Evolutionary conservation across 2,329 filamentous ascomycete genomes (phyloP), one percentile per base, ranked within the genome.

Genomic region (Biscogniauxia mediterranea): DNA sequence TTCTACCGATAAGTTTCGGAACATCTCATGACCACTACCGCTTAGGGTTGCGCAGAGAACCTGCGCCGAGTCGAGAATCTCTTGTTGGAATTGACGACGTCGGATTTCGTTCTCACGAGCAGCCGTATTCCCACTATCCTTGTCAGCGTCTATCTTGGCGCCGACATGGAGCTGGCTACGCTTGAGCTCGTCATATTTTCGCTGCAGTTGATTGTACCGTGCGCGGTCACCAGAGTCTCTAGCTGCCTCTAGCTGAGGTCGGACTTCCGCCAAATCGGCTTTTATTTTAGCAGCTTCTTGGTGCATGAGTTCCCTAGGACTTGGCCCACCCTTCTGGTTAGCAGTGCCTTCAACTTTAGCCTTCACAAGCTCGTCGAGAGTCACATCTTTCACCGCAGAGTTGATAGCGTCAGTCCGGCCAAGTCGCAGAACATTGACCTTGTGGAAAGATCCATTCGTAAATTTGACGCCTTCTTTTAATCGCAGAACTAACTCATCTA

Each of bases 21-120:
- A 97, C 88, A 98, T 96, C 68, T 99, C 95, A 71, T 99, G 96
- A 3, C 95, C 95, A 75, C 90, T 94, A 70, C 94, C 95, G 75
- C 93, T 97, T 55, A 99, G 86, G 0, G 95, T 99, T 51, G 94
- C 91, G 76, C 95, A 99, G 28, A 99, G 87, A 56, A 99, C 90
- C 76, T 99, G 92, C 1, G 95, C 92, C 23, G 89, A 88, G 72
- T 96, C 90, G 53, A 99, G 85, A 58, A 99, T 91, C 68, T 95
- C 88, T 74, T 98, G 93, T 75, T 98, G 94, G 53, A 95, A 86
- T 68, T 89, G 86, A 52, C 92, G 90, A 59, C 92, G 87, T 63
- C 89, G 90, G 70, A 99, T 86, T 69, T 99, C 95, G 61, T 89
- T 89, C 73, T 96, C 92, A 67, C 95, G 90, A 17, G 88, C 88